Conservation (phyloP, 1,139 yeast species). For the Pichia sp. region DNA sequence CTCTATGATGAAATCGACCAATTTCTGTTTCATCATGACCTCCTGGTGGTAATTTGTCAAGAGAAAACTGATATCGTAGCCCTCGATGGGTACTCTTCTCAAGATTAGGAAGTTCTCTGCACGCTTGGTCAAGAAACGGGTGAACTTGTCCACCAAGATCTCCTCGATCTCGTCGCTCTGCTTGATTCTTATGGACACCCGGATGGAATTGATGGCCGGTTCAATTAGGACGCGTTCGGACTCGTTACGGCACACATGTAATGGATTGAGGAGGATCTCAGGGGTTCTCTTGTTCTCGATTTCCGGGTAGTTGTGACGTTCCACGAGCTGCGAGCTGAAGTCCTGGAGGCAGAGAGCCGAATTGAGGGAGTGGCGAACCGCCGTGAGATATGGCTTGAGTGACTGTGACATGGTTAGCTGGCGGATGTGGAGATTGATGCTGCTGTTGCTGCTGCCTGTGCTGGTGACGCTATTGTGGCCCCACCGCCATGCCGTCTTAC, state of each 20-base stretch:
- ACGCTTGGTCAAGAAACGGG: constrained; percentile 88
- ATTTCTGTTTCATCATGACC: constrained; percentile 89
- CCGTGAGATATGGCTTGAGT: constrained; percentile 86
- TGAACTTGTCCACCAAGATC: constrained; percentile 88
- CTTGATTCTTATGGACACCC: constrained; percentile 87
- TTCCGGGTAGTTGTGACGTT: constrained; percentile 96
- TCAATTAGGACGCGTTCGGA: constrained; percentile 90
- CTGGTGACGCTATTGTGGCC: too few species aligned
- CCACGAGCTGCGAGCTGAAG: constrained; percentile 91
- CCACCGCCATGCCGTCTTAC: too few species aligned
- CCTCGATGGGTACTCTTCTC: constrained; percentile 86
- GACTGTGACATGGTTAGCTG: constrained; percentile 64
- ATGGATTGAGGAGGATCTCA: constrained; percentile 83
- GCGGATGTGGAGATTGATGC: not conserved
- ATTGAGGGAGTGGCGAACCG: constrained; percentile 88
- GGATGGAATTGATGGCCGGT: constrained; percentile 84
- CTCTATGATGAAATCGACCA: constrained; percentile 94
- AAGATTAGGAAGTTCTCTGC: constrained; percentile 92
- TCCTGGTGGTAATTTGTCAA: constrained; percentile 94
- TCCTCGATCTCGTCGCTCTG: constrained; percentile 98
- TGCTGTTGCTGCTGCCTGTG: too few species aligned
- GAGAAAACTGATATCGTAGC: constrained; percentile 89
- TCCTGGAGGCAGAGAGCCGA: constrained; percentile 92
- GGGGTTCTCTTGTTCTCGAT: constrained; percentile 79
- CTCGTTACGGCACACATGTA: constrained; percentile 89